Evolutionary conservation across 2,329 filamentous ascomycete species (phyloP).

Genomic region (Akanthomyces dipterigenus): DNA sequence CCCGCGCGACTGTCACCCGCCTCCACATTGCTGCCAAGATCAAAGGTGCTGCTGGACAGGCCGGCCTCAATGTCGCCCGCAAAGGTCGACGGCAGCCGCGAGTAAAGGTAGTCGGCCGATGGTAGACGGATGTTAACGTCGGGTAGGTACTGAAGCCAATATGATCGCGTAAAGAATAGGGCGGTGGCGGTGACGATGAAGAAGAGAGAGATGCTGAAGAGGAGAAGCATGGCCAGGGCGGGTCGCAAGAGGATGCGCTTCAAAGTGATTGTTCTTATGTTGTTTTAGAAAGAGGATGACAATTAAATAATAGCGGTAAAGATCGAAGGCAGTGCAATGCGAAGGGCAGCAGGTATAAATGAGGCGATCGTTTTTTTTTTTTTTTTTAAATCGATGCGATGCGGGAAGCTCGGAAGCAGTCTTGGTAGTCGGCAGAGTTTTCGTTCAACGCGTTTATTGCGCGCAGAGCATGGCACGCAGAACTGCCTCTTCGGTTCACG

Average conservation of each 20-base stretch:
- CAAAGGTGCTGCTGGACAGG: constrained; percentile 75
- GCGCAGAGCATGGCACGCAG: background rate
- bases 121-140: constrained; percentile 41
- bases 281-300: background rate
- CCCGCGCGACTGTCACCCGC: constrained; percentile 73
- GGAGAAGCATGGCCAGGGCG: constrained; percentile 62
- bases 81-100: constrained; percentile 71
- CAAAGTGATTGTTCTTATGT: background rate
- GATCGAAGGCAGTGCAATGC: background rate
- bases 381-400: background rate
- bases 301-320: background rate
- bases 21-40: constrained; percentile 73
- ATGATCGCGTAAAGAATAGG: constrained; percentile 72
- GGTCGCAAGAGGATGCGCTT: background rate
- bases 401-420: constrained; percentile 1
- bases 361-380: background rate
- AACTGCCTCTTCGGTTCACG: background rate
- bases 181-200: constrained; percentile 65
- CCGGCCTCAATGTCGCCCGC: constrained; percentile 81
- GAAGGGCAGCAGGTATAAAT: background rate
- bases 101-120: constrained; percentile 61
- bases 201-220: constrained; percentile 70
- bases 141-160: constrained; percentile 68
- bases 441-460: background rate
- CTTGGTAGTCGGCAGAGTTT: background rate